phyloP scores from a whole-genome alignment of 306 rosid species.

The Trifolium fragiferum region DNA sequence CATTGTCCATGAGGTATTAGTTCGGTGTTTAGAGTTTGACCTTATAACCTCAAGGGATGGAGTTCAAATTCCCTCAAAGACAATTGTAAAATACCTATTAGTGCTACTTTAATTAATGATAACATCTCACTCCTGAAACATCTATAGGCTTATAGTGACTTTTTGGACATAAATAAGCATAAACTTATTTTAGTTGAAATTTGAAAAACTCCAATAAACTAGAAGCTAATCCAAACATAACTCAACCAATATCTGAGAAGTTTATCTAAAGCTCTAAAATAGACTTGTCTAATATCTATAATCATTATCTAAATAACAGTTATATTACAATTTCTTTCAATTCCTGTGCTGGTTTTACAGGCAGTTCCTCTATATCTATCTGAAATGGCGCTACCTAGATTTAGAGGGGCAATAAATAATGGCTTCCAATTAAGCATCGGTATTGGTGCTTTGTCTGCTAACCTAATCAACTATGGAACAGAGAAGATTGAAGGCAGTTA shows the following conservation, averaged over 20 bases:
- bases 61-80: too few species aligned
- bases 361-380: conserved; percentile 81
- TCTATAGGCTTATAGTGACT: neutral
- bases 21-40: too few species aligned
- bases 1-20: neutral
- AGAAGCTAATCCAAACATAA: neutral
- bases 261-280: neutral
- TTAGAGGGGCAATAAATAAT: conserved; percentile 77
- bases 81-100: too few species aligned
- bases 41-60: too few species aligned
- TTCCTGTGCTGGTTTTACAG: conserved; percentile 43
- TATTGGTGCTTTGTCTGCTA: conserved; percentile 65
- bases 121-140: neutral
- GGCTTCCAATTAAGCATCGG: conserved; percentile 83
- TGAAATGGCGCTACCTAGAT: conserved; percentile 74
- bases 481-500: conserved; percentile 64
- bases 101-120: too few species aligned
- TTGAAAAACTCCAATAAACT: neutral
- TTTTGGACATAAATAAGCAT: neutral
- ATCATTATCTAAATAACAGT: neutral
- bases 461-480: conserved; percentile 73
- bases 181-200: neutral
- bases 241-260: neutral
- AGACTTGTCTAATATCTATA: neutral
- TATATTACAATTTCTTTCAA: neutral